phyloP scores from a whole-genome alignment of 2,329 filamentous ascomycete species.

The Verticillium longisporum region DNA sequence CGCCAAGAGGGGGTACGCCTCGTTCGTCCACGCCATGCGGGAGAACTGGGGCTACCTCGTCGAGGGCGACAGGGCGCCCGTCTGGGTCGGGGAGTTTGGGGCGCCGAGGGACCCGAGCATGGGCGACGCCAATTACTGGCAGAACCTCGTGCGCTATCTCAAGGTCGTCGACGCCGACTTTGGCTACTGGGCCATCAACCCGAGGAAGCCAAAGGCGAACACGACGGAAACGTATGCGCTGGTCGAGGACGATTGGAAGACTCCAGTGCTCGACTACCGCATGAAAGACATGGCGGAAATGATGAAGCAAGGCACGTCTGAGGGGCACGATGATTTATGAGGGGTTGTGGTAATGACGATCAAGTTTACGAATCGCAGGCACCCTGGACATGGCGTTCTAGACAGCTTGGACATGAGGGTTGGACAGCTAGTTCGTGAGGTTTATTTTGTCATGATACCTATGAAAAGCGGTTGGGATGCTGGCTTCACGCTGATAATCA shows the following conservation, averaged over 20 bases:
- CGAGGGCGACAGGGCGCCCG: slow-evolving; percentile 46
- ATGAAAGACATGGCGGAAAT: slow-evolving; percentile 54
- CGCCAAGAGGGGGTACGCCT: slow-evolving; percentile 51
- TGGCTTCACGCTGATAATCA: no score
- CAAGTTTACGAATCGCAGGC: no score
- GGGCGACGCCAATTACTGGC: slow-evolving; percentile 60
- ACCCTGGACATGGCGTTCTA: no score
- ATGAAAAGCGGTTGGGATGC: no score
- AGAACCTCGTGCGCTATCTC: slow-evolving; percentile 53
- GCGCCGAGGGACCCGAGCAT: slow-evolving; percentile 44
- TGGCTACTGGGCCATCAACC: slow-evolving; percentile 66
- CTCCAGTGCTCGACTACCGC: slow-evolving; percentile 54
- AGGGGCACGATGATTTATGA: no score
- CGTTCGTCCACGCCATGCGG: slow-evolving; percentile 56
- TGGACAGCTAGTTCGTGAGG: no score
- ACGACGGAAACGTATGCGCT: slow-evolving; percentile 54
- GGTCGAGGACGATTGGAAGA: slow-evolving; percentile 59
- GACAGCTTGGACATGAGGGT: no score
- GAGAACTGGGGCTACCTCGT: slow-evolving; percentile 62
- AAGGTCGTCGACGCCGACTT: slow-evolving; percentile 55
- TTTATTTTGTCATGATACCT: no score
- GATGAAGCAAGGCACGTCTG: slow-evolving; percentile 24
- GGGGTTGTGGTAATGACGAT: no score
- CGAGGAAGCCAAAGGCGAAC: slow-evolving; percentile 53
- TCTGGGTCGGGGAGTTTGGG: slow-evolving; percentile 65